Base-by-base conservation (phyloP, 2,329 filamentous ascomycete genomes). In the Stagonosporopsis vannaccii region DNA sequence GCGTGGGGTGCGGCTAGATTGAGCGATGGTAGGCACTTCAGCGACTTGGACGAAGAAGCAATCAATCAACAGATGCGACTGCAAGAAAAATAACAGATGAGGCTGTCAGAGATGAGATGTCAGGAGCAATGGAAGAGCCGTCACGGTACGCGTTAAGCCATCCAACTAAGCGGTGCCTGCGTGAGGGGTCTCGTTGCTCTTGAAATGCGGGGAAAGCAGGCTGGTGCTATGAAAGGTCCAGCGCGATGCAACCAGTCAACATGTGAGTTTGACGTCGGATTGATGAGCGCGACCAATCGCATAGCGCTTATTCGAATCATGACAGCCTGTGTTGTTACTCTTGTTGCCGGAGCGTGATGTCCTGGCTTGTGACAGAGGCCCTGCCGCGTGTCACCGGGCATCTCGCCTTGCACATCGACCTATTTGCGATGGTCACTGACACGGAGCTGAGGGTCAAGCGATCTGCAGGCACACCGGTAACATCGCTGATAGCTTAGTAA, bases 141-240 rank as follows among this genome's bases (percentile, higher is more conserved):
- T 36, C 46, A 46, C 30, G 51, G 42, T 45, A 56, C 44, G 56
- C 48, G 55, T 59, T 43, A 50, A 51, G 54, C 48, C 51, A 48
- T 56, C 59, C 57, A 63, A 53, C 62, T 53, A 59, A 40, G 60
- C 56, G 53, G 58, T 60, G 53, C 59, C 64, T 65, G 53, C 41
- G 60, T 56, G 64, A 67, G 66, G 66, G 66, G 66, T 62, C 56
- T 45, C 43, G 56, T 43, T 58, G 56, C 59, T 50, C 30, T 60
- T 65, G 62, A 62, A 65, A 65, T 65, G 66, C 66, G 66, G 66
- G 52, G 57, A 63, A 56, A 59, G 58, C 59, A 66, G 58, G 57
- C 60, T 47, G 46, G 46, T 50, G 48, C 39, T 55, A 54, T 39
- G 15, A 35, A 20, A 30, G 28, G 17, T 20, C 42, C 30, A 42